phyloP scores from a whole-genome alignment of 306 rosid genomes.

The Corylus heterophylla region DNA sequence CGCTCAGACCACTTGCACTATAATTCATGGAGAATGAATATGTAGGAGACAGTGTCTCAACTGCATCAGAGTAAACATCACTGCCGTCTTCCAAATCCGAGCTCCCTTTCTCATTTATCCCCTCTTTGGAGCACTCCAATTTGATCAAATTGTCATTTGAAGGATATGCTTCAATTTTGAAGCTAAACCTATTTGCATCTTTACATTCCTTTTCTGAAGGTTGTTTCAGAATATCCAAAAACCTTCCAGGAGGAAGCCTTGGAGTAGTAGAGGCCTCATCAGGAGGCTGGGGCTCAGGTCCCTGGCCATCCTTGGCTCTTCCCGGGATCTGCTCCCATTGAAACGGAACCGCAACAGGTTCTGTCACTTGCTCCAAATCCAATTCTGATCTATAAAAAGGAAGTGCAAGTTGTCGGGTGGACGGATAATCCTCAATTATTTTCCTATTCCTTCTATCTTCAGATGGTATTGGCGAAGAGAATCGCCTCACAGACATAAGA shows the following conservation, averaged over 20 bases:
- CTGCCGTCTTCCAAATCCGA: conserved; percentile 38
- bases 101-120: conserved; percentile 33
- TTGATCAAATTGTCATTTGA: conserved; percentile 24
- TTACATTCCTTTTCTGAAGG: conserved; percentile 36
- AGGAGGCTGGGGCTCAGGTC: conserved; percentile 37
- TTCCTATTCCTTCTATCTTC: conserved; percentile 42
- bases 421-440: conserved; percentile 34
- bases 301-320: conserved; percentile 52
- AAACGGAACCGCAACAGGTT: conserved; percentile 87
- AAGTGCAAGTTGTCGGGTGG: conserved; percentile 39
- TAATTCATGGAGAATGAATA: conserved; percentile 73
- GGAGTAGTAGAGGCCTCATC: conserved; percentile 45
- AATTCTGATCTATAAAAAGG: conserved; percentile 45
- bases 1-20: conserved; percentile 67
- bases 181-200: conserved; percentile 23
- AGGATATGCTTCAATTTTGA: conserved; percentile 36
- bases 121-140: conserved; percentile 34
- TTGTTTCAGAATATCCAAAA: conserved; percentile 28
- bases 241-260: conserved; percentile 66
- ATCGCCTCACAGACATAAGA: conserved; percentile 82
- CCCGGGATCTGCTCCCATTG: conserved; percentile 94
- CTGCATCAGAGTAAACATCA: conserved; percentile 74
- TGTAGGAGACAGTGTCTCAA: conserved; percentile 52
- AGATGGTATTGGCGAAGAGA: conserved; percentile 49
- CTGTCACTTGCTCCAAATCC: conserved; percentile 55